These are phyloP conservation scores for Cronartium quercuum DNA, from an alignment of 1,284 basidiomycete species.

Conservation along the genomic window DNA sequence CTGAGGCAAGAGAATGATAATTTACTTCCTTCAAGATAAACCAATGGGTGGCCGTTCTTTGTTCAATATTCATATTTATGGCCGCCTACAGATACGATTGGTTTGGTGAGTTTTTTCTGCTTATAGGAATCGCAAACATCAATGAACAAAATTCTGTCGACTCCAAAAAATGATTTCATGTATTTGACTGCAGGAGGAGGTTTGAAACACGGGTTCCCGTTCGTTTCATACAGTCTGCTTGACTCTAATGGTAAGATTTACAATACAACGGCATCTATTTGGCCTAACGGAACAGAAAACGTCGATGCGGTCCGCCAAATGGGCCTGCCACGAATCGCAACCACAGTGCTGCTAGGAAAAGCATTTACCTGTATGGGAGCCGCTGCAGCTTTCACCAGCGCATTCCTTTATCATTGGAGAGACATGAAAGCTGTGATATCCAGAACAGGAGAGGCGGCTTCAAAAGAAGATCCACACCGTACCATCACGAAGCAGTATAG, in stretches of 20 bases:
- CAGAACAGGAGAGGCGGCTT: background rate
- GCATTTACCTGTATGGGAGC: background rate
- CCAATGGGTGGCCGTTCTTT: constrained; percentile 11
- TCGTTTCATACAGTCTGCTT: constrained; percentile 25
- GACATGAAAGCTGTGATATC: background rate
- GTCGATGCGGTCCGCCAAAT: background rate
- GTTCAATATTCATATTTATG: constrained; percentile 27
- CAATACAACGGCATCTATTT: constrained; percentile 5
- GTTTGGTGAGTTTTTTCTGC: constrained; percentile 22
- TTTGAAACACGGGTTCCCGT: constrained; percentile 12
- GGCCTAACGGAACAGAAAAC: constrained; percentile 25
- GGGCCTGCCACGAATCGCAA: background rate
- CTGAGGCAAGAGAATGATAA: background rate
- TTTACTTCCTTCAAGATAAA: constrained; percentile 7
- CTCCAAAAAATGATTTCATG: too few species aligned
- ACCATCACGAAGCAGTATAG: background rate
- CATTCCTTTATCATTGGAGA: background rate
- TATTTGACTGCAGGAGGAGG: background rate
- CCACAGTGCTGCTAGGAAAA: background rate
- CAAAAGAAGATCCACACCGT: background rate
- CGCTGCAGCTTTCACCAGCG: background rate
- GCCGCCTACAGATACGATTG: constrained; percentile 33
- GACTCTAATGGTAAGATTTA: constrained; percentile 28
- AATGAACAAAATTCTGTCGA: too few species aligned
- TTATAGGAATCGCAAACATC: background rate